Conservation (phyloP, 768 basidiomycete species). For the Tylopilus rubrobrunneus region DNA sequence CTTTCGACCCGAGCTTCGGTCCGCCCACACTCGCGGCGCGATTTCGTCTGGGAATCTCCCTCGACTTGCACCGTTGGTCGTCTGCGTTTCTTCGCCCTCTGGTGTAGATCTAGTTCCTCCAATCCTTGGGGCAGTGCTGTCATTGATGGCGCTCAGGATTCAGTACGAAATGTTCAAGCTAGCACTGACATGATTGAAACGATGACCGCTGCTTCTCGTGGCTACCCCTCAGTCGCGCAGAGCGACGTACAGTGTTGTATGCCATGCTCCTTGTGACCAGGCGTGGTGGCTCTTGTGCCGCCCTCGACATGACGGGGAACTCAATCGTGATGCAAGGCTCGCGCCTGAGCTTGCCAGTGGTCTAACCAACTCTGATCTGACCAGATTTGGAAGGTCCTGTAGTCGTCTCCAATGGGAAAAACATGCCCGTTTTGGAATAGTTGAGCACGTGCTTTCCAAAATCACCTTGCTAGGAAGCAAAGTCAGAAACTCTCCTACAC, state of each 20-base stretch:
- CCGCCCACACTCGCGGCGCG: conserved; percentile 14
- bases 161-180: not conserved
- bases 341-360: not conserved
- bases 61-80: not conserved
- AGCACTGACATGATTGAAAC: conserved; percentile 14
- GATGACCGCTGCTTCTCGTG: conserved; percentile 1
- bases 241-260: conserved; percentile 15
- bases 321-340: not conserved
- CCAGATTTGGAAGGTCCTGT: conserved; percentile 33
- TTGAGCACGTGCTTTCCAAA: not conserved
- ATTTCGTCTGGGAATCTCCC: not conserved
- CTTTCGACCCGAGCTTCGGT: conserved; percentile 2
- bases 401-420: conserved; percentile 18
- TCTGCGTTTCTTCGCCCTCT: conserved; percentile 10
- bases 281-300: conserved; percentile 10
- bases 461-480: not conserved
- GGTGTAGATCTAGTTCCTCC: not conserved
- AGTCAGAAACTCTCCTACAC: no score
- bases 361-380: conserved; percentile 2
- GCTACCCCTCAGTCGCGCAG: conserved; percentile 16
- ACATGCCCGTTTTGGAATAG: not conserved
- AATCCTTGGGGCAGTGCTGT: conserved; percentile 4
- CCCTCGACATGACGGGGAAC: conserved; percentile 18
- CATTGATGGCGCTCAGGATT: conserved; percentile 2
- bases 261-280: conserved; percentile 26